Evolutionary conservation across 1,284 basidiomycete species (phyloP), one percentile per base, ranked within the genome.

Genomic region (Ceratobasidium sp.): DNA sequence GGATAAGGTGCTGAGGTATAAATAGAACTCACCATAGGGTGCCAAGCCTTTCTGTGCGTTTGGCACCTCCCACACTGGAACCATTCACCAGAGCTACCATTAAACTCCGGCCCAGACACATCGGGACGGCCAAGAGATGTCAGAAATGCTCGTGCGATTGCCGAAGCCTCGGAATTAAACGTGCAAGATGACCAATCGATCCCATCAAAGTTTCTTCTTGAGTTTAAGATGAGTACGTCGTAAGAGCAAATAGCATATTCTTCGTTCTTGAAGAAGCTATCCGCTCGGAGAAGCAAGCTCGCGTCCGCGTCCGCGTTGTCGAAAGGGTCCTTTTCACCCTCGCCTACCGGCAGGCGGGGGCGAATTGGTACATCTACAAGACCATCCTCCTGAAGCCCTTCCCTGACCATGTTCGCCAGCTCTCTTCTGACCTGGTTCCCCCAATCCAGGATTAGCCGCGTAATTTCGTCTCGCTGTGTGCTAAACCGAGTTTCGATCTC

Each of bases 251-350:
- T n/a, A 34, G 12, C 30, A 12, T 1, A 9, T 14, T 21, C 16
- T 26, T 28, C 28, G 18, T 14, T 14, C 9, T 26, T 30, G 39
- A 61, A 45, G 59, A 61, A 46, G 26, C 59, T 61, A n/a, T 61
- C 59, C 6, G 59, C 59, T 8, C 59, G 43, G 23, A 61, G 59
- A 18, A 61, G 59, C 59, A 46, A n/a, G 28, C 41, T 45, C 16
- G 41, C 32, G 26, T 61, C 59, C 12, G 26, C 18, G 59, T 43
- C 28, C 3, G 30, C n/a, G 2, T 16, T 23, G 41, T 46, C 16
- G 59, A 46, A 46, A 2, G 41, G 59, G 43, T 46, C 59, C 41
- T 41, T 46, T 14, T 16, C 36, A 8, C 2, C 23, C 10, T 45
- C 41, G 41, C 16, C n/a, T 21, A 43, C 12, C 14, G 57, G 39